Percentiles rank a stretch among this genome's conserved stretches.
These are phyloP conservation scores for Lumnitzera racemosa DNA, from an alignment of 345 rosid genomes.

Conservation along the genomic window DNA sequence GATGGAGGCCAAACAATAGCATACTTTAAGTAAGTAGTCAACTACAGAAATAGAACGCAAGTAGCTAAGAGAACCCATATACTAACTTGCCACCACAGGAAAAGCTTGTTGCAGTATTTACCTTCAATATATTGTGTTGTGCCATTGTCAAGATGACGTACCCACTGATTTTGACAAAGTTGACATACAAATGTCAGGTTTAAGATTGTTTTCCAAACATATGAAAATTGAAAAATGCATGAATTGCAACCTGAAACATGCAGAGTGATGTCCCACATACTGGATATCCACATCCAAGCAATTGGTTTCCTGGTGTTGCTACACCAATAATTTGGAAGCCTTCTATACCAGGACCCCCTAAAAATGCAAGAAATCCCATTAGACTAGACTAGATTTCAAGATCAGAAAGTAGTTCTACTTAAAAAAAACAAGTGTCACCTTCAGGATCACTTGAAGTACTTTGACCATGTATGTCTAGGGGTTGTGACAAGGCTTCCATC, in stretches of 20 bases:
- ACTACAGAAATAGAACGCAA: neutral
- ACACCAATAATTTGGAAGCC: slow-evolving; percentile 87
- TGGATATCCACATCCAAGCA: slow-evolving; percentile 90
- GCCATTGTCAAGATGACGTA: slow-evolving; percentile 95
- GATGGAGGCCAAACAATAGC: no score
- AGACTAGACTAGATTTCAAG: slow-evolving; percentile 14
- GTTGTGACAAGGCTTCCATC: slow-evolving; percentile 16
- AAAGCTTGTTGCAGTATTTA: slow-evolving; percentile 18
- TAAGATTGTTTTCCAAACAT: neutral
- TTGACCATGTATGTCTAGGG: slow-evolving; percentile 19
- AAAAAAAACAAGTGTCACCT: slow-evolving; percentile 28
- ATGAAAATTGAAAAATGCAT: neutral
- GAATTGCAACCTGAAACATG: slow-evolving; percentile 78
- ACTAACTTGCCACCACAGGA: neutral
- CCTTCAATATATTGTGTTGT: slow-evolving; percentile 94
- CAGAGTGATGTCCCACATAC: slow-evolving; percentile 93
- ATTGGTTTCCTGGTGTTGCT: slow-evolving; percentile 81
- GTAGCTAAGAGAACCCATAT: neutral
- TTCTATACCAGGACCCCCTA: slow-evolving; percentile 88
- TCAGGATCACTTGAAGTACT: slow-evolving; percentile 27
- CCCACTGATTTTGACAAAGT: slow-evolving; percentile 47
- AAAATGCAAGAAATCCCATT: slow-evolving; percentile 16
- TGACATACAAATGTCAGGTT: neutral
- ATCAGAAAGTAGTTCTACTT: slow-evolving; percentile 1
- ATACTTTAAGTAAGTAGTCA: neutral